phyloP scores from a whole-genome alignment of 495 filamentous ascomycete species.

The Daldinia childiae region DNA sequence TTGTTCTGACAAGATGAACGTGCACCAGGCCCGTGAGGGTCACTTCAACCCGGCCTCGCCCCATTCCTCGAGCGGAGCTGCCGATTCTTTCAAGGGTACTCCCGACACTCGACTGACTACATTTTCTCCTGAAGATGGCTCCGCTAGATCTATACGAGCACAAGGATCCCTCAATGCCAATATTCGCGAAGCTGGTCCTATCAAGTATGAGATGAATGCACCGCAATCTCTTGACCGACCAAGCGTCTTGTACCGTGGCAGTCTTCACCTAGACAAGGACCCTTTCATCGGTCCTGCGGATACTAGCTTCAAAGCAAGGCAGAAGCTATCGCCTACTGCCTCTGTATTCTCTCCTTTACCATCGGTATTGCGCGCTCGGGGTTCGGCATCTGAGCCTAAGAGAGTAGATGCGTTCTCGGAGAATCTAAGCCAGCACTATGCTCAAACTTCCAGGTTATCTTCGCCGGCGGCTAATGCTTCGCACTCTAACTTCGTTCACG shows the following conservation, averaged over 20 bases:
- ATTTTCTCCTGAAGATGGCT: conserved; percentile 69
- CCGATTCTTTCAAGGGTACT: conserved; percentile 66
- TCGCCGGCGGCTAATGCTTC: conserved; percentile 5
- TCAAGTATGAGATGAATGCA: conserved; percentile 34
- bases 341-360: conserved; percentile 56
- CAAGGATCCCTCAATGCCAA: conserved; percentile 39
- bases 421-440: conserved; percentile 11
- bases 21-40: conserved; percentile 47
- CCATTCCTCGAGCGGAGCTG: conserved; percentile 64
- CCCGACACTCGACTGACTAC: conserved; percentile 69
- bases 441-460: conserved; percentile 9
- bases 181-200: conserved; percentile 30
- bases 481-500: conserved; percentile 22
- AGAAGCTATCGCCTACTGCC: conserved; percentile 61
- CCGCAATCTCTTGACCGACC: conserved; percentile 31
- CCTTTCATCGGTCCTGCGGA: conserved; percentile 52
- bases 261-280: conserved; percentile 49
- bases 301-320: conserved; percentile 44
- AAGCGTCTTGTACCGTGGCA: conserved; percentile 27
- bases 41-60: conserved; percentile 62
- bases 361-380: conserved; percentile 43
- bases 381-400: conserved; percentile 40
- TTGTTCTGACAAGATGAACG: conserved; percentile 35
- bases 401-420: conserved; percentile 25
- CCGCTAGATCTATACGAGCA: conserved; percentile 47